These are phyloP conservation scores for Verbascum thapsus DNA, from an alignment of 257 asterid species.

Conservation along the genomic window DNA sequence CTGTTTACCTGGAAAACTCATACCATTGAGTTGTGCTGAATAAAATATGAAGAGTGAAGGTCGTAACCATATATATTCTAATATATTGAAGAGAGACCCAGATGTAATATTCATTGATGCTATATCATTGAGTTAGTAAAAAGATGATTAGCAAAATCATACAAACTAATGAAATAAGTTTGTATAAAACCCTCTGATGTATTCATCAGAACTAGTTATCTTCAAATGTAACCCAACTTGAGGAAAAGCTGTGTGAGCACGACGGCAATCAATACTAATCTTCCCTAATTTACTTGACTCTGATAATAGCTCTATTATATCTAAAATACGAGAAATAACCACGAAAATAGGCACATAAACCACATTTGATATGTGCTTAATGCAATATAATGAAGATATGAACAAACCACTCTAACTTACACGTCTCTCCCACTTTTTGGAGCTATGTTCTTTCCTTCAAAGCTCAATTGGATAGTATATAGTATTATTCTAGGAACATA, in stretches of 20 bases:
- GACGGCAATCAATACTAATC: neutral
- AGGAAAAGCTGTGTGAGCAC: neutral
- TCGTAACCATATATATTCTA: conserved; percentile 7
- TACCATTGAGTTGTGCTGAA: conserved; percentile 6
- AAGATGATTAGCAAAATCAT: neutral
- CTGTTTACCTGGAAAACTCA: conserved; percentile 58
- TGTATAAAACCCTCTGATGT: too few relatives aligned
- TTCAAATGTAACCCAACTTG: neutral
- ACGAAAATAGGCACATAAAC: neutral
- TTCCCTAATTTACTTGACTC: neutral
- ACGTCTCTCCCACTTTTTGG: neutral
- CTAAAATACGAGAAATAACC: neutral
- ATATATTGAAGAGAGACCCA: neutral
- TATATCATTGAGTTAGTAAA: too few relatives aligned
- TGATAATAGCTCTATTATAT: too few relatives aligned
- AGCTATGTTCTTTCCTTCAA: neutral
- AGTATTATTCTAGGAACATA: neutral
- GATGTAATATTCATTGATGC: neutral
- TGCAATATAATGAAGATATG: too few relatives aligned
- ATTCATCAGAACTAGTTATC: too few relatives aligned
- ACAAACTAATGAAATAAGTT: neutral
- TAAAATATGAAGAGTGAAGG: neutral
- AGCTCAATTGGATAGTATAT: neutral
- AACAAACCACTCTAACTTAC: neutral
- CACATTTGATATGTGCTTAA: too few relatives aligned